These are phyloP conservation scores for Ambrosia artemisiifolia DNA, from an alignment of 129 eudicot genomes.

Conservation along the genomic window DNA sequence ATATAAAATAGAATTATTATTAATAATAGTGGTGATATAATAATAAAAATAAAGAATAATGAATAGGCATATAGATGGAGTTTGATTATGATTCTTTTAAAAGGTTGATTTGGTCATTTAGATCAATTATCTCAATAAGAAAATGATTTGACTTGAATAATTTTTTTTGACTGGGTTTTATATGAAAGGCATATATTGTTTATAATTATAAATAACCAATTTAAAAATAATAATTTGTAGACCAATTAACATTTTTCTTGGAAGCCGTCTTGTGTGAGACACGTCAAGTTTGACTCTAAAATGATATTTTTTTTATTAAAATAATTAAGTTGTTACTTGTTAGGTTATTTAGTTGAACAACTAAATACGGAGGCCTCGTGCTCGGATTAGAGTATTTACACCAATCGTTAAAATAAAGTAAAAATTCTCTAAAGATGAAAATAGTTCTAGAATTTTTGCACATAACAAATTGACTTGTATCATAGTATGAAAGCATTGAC, in stretches of 20 bases:
- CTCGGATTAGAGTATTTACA: neutral
- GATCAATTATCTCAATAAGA: conserved; percentile 1
- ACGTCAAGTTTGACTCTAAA: conserved; percentile 14
- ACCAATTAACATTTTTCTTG: neutral
- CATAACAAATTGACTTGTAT: neutral
- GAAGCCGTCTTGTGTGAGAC: conserved; percentile 9
- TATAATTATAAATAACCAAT: neutral
- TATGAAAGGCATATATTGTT: neutral
- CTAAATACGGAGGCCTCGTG: neutral
- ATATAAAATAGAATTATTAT: no score
- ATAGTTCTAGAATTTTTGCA: conserved; percentile 3
- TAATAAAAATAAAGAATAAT: neutral
- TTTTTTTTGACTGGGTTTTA: neutral
- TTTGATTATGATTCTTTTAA: neutral
- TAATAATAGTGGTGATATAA: neutral
- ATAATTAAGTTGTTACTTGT: conserved; percentile 2
- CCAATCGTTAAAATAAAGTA: neutral
- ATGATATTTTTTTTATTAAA: neutral
- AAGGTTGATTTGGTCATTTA: neutral
- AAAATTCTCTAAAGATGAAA: neutral
- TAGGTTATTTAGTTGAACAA: conserved; percentile 24
- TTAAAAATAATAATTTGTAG: neutral
- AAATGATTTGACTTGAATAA: conserved; percentile 10
- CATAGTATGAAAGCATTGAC: no score
- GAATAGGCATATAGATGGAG: neutral